phyloP scores from a whole-genome alignment of 768 basidiomycete genomes.

The Tylopilus sp. region DNA sequence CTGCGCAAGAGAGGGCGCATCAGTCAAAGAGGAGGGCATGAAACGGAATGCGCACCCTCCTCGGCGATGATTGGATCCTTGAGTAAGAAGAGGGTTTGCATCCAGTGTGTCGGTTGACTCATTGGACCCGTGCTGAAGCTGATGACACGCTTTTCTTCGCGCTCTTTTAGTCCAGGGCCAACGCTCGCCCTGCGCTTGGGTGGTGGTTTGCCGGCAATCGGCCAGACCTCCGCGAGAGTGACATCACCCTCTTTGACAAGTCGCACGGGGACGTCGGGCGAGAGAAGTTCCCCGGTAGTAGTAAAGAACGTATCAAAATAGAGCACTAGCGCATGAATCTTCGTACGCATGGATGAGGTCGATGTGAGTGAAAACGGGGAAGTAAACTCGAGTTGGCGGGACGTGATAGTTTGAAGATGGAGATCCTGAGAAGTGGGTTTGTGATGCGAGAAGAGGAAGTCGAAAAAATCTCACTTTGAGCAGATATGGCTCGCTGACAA shows the following conservation, averaged over 20 bases:
- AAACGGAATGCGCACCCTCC: constrained; percentile 52
- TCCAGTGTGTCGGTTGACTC: constrained; percentile 93
- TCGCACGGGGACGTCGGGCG: constrained; percentile 51
- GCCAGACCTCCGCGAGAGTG: constrained; percentile 75
- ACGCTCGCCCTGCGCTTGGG: constrained; percentile 58
- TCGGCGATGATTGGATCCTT: constrained; percentile 71
- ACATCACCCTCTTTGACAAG: constrained; percentile 57
- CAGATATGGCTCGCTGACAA: constrained; percentile 59
- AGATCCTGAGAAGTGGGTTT: constrained; percentile 56
- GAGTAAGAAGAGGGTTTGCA: constrained; percentile 88
- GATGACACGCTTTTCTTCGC: constrained; percentile 39
- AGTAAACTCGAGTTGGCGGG: constrained; percentile 75
- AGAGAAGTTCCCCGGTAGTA: constrained; percentile 48
- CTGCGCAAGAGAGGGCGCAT: constrained; percentile 35
- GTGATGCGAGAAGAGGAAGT: background rate
- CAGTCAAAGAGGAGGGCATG: background rate
- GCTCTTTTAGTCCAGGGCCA: constrained; percentile 41
- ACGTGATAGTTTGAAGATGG: constrained; percentile 56
- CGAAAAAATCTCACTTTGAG: constrained; percentile 56
- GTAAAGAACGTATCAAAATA: constrained; percentile 97
- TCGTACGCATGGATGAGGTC: constrained; percentile 54
- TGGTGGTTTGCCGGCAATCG: constrained; percentile 63
- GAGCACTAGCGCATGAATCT: constrained; percentile 75
- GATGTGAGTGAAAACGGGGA: constrained; percentile 73
- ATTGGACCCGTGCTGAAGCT: constrained; percentile 91